Evolutionary conservation across 2,329 filamentous ascomycete species (phyloP).

Genomic region (Claviceps sp.): DNA sequence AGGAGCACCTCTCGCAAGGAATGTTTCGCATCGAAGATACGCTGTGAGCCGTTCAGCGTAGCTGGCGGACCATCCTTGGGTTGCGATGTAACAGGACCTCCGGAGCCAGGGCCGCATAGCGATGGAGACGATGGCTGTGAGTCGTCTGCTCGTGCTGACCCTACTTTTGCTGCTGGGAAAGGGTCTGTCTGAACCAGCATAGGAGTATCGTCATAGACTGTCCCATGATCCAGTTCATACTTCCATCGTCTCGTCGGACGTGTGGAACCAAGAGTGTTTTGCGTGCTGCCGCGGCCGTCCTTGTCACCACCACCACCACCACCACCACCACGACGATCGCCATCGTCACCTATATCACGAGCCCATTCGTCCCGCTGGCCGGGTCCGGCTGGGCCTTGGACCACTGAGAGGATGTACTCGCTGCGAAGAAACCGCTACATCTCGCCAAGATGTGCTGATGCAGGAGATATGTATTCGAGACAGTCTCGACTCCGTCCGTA

Average conservation of each 20-base stretch:
- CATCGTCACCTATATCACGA: no score
- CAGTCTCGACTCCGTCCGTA: slow-evolving; percentile 33
- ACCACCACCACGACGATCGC: neutral
- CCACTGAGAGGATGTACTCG: slow-evolving; percentile 71
- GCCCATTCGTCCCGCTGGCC: no score
- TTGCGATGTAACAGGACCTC: slow-evolving; percentile 9
- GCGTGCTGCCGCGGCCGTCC: neutral
- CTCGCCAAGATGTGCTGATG: slow-evolving; percentile 79
- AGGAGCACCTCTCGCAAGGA: no score
- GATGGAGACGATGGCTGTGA: slow-evolving; percentile 13
- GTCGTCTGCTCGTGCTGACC: neutral
- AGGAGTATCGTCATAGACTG: slow-evolving; percentile 59
- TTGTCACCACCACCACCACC: neutral
- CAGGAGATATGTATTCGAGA: slow-evolving; percentile 70
- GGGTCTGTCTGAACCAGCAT: slow-evolving; percentile 75
- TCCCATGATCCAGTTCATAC: slow-evolving; percentile 73
- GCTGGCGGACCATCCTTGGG: slow-evolving; percentile 25
- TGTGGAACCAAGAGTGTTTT: neutral
- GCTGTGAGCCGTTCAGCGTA: slow-evolving; percentile 23
- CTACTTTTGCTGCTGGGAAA: neutral
- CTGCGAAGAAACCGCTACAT: slow-evolving; percentile 89
- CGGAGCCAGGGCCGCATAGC: slow-evolving; percentile 23
- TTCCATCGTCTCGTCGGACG: slow-evolving; percentile 52
- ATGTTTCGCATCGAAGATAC: slow-evolving; percentile 34
- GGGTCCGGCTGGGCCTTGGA: slow-evolving; percentile 10